These are phyloP conservation scores for Fusarium nematophilum DNA, from an alignment of 2,329 filamentous ascomycete species.

Conservation along the genomic window DNA sequence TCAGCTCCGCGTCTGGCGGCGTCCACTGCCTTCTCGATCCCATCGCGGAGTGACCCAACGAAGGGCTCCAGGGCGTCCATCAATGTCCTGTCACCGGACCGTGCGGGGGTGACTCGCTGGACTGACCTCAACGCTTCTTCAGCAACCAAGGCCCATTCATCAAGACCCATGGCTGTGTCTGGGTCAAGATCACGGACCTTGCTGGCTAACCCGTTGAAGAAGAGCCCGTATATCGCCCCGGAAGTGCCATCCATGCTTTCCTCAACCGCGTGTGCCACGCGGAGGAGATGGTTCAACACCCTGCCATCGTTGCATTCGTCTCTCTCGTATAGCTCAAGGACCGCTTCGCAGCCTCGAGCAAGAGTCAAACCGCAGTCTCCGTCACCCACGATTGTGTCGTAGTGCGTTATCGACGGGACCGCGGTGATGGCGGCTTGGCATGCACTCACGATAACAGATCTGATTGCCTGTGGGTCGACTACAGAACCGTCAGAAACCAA, in stretches of 20 bases:
- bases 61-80: constrained; percentile 15
- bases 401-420: constrained; percentile 1
- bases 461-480: no score
- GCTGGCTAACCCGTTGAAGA: constrained; percentile 2
- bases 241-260: constrained; percentile 16
- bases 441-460: no score
- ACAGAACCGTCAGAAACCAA: no score
- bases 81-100: constrained; percentile 12
- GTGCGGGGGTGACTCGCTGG: constrained; percentile 7
- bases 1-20: no score
- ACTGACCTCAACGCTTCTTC: constrained; percentile 1
- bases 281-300: not conserved
- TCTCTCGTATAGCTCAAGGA: not conserved
- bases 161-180: no score
- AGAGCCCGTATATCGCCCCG: constrained; percentile 6
- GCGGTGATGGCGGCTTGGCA: no score
- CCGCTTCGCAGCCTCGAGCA: not conserved
- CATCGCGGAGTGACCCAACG: no score
- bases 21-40: no score
- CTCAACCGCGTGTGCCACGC: no score
- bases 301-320: not conserved
- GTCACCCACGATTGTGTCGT: constrained; percentile 10
- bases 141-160: not conserved
- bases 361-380: constrained; percentile 16
- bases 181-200: no score